Conservation (phyloP, 306 rosid genomes). For the Geum urbanum region DNA sequence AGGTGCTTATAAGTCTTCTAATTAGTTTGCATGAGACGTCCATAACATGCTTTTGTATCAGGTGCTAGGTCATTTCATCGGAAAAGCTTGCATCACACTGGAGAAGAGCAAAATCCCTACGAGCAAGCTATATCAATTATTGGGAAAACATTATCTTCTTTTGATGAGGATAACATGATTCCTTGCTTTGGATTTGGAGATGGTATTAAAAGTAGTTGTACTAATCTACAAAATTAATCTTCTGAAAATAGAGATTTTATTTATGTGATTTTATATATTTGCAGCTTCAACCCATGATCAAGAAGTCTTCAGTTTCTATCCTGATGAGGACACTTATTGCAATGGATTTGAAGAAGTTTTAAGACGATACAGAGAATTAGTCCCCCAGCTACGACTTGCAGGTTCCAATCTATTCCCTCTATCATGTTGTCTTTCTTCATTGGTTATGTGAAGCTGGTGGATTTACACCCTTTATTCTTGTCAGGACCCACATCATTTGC, state of each 20-base stretch:
- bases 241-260: constrained; percentile 10
- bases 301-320: constrained; percentile 86
- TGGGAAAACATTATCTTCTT: constrained; percentile 78
- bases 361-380: constrained; percentile 65
- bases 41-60: constrained; percentile 29
- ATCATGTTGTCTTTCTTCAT: neutral
- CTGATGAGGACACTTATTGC: constrained; percentile 64
- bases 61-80: constrained; percentile 81
- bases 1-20: constrained; percentile 1
- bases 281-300: constrained; percentile 94
- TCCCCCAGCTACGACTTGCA: constrained; percentile 79
- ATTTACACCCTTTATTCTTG: neutral
- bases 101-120: constrained; percentile 84
- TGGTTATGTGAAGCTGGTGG: constrained; percentile 16
- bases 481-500: constrained; percentile 98
- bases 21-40: constrained; percentile 13
- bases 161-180: constrained; percentile 89
- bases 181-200: constrained; percentile 97
- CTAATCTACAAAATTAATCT: constrained; percentile 14
- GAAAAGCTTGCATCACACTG: constrained; percentile 84
- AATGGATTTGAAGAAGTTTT: constrained; percentile 96
- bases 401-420: constrained; percentile 44
- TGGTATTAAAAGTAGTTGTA: constrained; percentile 43
- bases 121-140: constrained; percentile 91
- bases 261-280: constrained; percentile 28